Evolutionary conservation across 352 stramenopile species (phyloP).

Genomic region (Phytophthora hibernalis): DNA sequence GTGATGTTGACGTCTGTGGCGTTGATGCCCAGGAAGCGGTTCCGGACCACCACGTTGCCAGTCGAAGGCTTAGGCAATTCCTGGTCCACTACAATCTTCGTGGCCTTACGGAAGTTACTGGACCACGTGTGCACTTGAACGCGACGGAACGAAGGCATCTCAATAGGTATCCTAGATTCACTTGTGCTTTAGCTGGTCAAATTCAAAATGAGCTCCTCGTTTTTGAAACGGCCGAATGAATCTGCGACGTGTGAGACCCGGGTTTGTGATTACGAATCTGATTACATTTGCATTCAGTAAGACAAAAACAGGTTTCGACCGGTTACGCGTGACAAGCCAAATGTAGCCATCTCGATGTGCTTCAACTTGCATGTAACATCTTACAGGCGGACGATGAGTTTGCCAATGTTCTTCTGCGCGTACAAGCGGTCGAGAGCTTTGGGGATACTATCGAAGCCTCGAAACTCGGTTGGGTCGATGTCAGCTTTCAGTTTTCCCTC

Average conservation of each 20-base stretch:
- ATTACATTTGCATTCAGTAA: slow-evolving; percentile 4
- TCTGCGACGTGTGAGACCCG: slow-evolving; percentile 26
- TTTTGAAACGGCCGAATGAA: slow-evolving; percentile 1
- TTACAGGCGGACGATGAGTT: slow-evolving; percentile 64
- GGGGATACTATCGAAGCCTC: slow-evolving; percentile 57
- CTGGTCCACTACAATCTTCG: slow-evolving; percentile 40
- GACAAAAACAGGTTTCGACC: background rate
- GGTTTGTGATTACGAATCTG: slow-evolving; percentile 25
- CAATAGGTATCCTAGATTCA: background rate
- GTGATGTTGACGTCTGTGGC: slow-evolving; percentile 67
- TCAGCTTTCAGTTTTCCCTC: slow-evolving; percentile 60
- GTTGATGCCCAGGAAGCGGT: slow-evolving; percentile 52
- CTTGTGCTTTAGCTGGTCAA: slow-evolving; percentile 6
- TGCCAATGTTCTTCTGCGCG: slow-evolving; percentile 73
- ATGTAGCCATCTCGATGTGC: slow-evolving; percentile 14
- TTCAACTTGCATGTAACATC: slow-evolving; percentile 6
- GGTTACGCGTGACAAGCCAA: slow-evolving; percentile 16
- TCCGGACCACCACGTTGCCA: slow-evolving; percentile 49
- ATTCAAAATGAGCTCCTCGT: slow-evolving; percentile 1
- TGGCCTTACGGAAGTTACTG: slow-evolving; percentile 53
- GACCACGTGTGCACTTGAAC: slow-evolving; percentile 52
- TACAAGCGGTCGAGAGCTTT: slow-evolving; percentile 73
- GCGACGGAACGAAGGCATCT: slow-evolving; percentile 41
- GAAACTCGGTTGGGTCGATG: slow-evolving; percentile 56
- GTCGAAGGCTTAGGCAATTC: slow-evolving; percentile 35